These are phyloP conservation scores for Candida sp. DNA, from an alignment of 1,139 yeast genomes.

Conservation along the genomic window DNA sequence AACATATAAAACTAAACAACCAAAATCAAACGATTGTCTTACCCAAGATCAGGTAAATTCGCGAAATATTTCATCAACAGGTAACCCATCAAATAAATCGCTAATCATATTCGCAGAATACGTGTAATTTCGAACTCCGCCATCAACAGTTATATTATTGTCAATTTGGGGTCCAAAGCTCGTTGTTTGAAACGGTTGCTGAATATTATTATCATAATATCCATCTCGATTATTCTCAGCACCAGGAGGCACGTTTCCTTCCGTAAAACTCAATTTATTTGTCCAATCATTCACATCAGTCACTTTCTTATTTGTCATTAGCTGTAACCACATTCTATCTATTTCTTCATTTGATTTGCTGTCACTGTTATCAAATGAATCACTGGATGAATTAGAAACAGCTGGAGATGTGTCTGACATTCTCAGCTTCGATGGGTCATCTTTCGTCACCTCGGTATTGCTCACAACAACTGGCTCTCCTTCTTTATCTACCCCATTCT, in stretches of 20 bases:
- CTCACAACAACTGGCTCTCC: not conserved
- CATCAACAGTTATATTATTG: not conserved
- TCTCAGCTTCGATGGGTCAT: not conserved
- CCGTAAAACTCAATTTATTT: not conserved
- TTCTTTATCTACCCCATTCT: not conserved
- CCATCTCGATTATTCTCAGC: not conserved
- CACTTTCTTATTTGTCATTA: constrained; percentile 13
- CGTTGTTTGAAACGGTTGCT: not conserved
- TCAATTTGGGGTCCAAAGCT: not conserved
- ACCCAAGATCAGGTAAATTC: constrained; percentile 7
- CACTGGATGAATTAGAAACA: not conserved
- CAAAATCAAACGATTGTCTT: not conserved
- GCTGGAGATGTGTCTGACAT: not conserved
- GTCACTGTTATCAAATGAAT: constrained; percentile 9
- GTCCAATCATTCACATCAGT: constrained; percentile 1
- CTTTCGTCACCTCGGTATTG: not conserved
- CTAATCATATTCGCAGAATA: not conserved
- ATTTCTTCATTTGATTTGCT: constrained; percentile 18
- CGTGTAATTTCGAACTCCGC: not conserved
- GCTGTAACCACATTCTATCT: constrained; percentile 27
- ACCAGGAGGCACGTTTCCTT: not conserved
- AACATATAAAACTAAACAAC: not conserved
- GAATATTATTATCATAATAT: not conserved
- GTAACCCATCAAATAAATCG: constrained; percentile 12
- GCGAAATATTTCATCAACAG: constrained; percentile 13